These are phyloP conservation scores for Gloeopeniophorella convolvens DNA, from an alignment of 768 basidiomycete species.

Conservation along the genomic window DNA sequence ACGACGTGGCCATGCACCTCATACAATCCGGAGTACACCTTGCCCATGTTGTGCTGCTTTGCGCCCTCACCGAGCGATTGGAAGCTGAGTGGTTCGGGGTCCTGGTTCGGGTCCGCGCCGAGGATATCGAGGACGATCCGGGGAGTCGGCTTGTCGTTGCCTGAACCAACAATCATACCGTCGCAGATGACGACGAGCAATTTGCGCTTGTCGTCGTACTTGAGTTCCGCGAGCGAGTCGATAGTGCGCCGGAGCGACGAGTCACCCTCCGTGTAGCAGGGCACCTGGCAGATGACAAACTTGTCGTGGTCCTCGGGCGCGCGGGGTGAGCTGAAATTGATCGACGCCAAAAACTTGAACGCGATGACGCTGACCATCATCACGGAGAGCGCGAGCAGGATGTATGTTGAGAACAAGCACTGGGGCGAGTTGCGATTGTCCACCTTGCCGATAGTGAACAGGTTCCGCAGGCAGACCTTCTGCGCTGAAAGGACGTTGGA, in stretches of 20 bases:
- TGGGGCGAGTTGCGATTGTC: slow-evolving; percentile 90
- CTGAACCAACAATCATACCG: slow-evolving; percentile 96
- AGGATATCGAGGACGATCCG: slow-evolving; percentile 96
- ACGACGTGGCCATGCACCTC: slow-evolving; percentile 94
- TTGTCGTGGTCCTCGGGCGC: slow-evolving; percentile 95
- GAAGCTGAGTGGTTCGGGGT: slow-evolving; percentile 94
- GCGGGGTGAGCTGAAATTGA: slow-evolving; percentile 73
- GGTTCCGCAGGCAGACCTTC: slow-evolving; percentile 84
- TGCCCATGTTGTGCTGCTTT: slow-evolving; percentile 97
- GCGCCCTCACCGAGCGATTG: slow-evolving; percentile 89
- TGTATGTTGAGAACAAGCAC: slow-evolving; percentile 87
- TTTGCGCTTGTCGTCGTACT: slow-evolving; percentile 98
- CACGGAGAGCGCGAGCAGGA: slow-evolving; percentile 81
- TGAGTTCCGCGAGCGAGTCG: slow-evolving; percentile 88
- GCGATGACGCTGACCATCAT: slow-evolving; percentile 94
- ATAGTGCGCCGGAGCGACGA: slow-evolving; percentile 80
- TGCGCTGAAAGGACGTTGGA: slow-evolving; percentile 57
- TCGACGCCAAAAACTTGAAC: slow-evolving; percentile 91
- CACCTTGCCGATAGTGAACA: slow-evolving; percentile 87
- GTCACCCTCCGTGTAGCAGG: slow-evolving; percentile 97
- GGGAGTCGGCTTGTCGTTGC: slow-evolving; percentile 94
- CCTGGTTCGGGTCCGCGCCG: slow-evolving; percentile 85
- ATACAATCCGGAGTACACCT: slow-evolving; percentile 93
- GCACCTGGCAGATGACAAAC: slow-evolving; percentile 96
- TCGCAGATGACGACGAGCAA: slow-evolving; percentile 91